phyloP scores from a whole-genome alignment of 768 basidiomycete genomes.

The Leccinum subtestaceum region DNA sequence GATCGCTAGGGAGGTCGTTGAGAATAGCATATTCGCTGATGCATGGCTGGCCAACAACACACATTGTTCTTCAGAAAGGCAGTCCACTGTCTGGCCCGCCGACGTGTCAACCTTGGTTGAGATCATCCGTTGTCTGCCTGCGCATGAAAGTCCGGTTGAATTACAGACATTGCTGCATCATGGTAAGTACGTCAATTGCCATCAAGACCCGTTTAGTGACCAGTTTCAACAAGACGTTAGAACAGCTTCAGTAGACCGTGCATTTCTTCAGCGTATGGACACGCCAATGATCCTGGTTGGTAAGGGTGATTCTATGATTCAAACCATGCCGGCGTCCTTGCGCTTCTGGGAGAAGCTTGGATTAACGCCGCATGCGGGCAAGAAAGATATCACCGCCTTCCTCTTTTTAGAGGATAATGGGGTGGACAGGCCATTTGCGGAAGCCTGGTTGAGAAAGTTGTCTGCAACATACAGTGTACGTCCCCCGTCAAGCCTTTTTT shows the following conservation, averaged over 20 bases:
- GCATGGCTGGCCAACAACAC: constrained; percentile 53
- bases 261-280: constrained; percentile 36
- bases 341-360: constrained; percentile 88
- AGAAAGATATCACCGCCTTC: constrained; percentile 67
- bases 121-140: constrained; percentile 31
- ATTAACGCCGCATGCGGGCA: constrained; percentile 63
- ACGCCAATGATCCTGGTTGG: constrained; percentile 62
- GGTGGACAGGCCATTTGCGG: constrained; percentile 46
- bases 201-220: constrained; percentile 1
- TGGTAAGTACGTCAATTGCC: constrained; percentile 23
- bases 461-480: constrained; percentile 58
- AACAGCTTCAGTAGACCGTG: constrained; percentile 6
- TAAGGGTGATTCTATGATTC: constrained; percentile 67
- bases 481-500: constrained; percentile 5
- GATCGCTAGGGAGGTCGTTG: constrained; percentile 67
- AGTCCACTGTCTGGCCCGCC: constrained; percentile 51
- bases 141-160: constrained; percentile 41
- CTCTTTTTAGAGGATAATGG: constrained; percentile 65
- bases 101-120: constrained; percentile 52
- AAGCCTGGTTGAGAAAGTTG: constrained; percentile 57
- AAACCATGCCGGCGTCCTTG: constrained; percentile 65
- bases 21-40: constrained; percentile 67
- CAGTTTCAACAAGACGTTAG: not conserved
- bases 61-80: constrained; percentile 8
- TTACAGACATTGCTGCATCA: constrained; percentile 44